Conservation (phyloP, 1,284 basidiomycete genomes). For the Ceratobasidium sp. region DNA sequence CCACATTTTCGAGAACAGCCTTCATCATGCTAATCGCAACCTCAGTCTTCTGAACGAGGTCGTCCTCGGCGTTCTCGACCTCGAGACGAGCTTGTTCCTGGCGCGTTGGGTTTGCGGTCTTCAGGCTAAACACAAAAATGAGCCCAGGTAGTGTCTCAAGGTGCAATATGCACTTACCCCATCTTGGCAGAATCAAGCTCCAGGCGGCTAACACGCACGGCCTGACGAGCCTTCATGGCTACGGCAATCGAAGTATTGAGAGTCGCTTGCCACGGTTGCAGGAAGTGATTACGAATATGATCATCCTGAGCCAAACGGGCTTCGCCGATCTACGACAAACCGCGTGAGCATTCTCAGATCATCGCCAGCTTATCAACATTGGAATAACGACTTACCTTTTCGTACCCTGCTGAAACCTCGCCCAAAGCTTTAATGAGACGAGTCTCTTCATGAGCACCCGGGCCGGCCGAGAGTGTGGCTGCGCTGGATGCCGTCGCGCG, state of each 20-base stretch:
- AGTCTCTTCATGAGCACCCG: conserved; percentile 61
- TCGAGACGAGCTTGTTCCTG: conserved; percentile 87
- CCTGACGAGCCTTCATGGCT: conserved; percentile 88
- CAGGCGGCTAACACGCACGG: conserved; percentile 82
- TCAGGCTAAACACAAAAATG: conserved; percentile 60
- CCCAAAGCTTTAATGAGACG: conserved; percentile 79
- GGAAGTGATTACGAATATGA: conserved; percentile 74
- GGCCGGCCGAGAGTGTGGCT: conserved; percentile 57
- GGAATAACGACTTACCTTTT: conserved; percentile 58
- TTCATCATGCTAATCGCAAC: conserved; percentile 98
- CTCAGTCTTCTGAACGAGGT: conserved; percentile 96
- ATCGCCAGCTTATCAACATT: background rate
- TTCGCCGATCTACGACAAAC: conserved; percentile 65
- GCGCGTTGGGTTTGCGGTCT: conserved; percentile 72
- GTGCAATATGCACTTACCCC: conserved; percentile 52
- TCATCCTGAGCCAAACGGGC: conserved; percentile 86
- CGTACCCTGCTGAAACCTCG: conserved; percentile 83
- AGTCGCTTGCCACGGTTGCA: conserved; percentile 92
- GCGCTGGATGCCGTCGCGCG: conserved; percentile 81
- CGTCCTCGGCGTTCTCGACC: conserved; percentile 95
- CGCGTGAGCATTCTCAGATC: background rate
- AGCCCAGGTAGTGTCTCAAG: background rate
- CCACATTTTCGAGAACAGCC: conserved; percentile 92
- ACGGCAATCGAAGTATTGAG: conserved; percentile 81
- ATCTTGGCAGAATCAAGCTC: conserved; percentile 79